Conservation (phyloP, 2,329 filamentous ascomycete species). For the Pseudogymnoascus sp. region DNA sequence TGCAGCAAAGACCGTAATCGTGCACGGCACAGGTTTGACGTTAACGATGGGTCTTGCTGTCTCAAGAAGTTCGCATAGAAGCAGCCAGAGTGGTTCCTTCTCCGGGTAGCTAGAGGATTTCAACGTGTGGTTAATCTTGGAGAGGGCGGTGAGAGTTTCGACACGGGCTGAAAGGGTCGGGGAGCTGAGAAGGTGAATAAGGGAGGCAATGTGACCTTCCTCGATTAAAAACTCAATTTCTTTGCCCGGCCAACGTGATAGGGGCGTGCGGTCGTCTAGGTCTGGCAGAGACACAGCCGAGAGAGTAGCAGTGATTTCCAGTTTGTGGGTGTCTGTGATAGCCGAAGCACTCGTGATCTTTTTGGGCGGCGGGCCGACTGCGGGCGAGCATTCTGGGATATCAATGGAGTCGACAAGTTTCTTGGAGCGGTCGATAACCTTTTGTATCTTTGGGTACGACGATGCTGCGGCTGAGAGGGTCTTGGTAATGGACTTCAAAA, state of each 20-base stretch:
- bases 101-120: constrained; percentile 66
- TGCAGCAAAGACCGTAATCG: constrained; percentile 67
- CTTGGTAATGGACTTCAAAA: constrained; percentile 38
- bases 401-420: constrained; percentile 22
- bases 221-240: constrained; percentile 71
- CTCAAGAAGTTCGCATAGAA: constrained; percentile 73
- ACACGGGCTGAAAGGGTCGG: constrained; percentile 66
- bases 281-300: constrained; percentile 12
- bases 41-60: constrained; percentile 53
- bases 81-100: constrained; percentile 67
- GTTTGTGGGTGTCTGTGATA: background rate
- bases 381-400: constrained; percentile 13
- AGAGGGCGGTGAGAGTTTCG: constrained; percentile 63
- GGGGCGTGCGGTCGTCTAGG: constrained; percentile 40
- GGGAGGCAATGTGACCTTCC: constrained; percentile 59
- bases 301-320: background rate
- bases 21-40: constrained; percentile 55
- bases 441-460: constrained; percentile 29
- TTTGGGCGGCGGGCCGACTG: background rate
- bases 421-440: constrained; percentile 19
- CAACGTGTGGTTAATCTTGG: constrained; percentile 55
- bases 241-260: constrained; percentile 64
- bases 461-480: constrained; percentile 32
- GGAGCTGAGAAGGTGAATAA: constrained; percentile 71
- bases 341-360: background rate